phyloP scores from a whole-genome alignment of 208 protist genomes.

The Vickermania ingenoplastis region DNA sequence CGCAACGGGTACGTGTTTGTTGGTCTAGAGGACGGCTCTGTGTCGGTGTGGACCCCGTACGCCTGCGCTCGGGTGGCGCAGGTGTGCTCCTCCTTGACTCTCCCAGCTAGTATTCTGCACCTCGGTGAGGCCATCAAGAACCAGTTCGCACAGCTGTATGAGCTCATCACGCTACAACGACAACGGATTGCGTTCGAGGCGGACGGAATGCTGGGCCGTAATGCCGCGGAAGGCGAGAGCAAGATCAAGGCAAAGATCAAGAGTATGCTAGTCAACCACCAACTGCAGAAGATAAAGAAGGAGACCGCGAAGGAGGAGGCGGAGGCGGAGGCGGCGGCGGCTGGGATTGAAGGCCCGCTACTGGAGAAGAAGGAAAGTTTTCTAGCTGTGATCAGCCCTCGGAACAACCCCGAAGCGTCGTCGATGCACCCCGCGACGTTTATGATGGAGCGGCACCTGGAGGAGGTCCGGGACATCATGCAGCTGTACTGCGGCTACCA shows the following conservation, averaged over 20 bases:
- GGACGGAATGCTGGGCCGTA: conserved; percentile 3
- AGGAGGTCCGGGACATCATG: conserved; percentile 26
- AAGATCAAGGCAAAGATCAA: conserved; percentile 28
- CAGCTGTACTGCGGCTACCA: conserved; percentile 28
- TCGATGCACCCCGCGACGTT: neutral
- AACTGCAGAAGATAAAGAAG: conserved; percentile 13
- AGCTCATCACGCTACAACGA: conserved; percentile 19
- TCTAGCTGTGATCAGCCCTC: no score
- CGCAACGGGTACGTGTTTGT: conserved; percentile 62
- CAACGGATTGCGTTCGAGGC: conserved; percentile 28
- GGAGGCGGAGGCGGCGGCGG: neutral
- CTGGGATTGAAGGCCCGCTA: neutral
- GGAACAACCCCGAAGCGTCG: neutral
- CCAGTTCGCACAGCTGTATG: conserved; percentile 34
- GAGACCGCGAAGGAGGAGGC: conserved; percentile 1
- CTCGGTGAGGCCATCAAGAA: conserved; percentile 28
- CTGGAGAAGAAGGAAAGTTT: neutral
- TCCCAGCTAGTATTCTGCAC: conserved; percentile 24
- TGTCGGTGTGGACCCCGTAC: conserved; percentile 66
- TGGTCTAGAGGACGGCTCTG: conserved; percentile 47
- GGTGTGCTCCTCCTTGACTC: conserved; percentile 37
- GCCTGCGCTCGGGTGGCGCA: conserved; percentile 47
- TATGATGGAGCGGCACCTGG: conserved; percentile 11
- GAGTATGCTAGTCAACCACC: conserved; percentile 25
- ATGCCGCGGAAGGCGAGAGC: conserved; percentile 15